Evolutionary conservation across 202 grass and related monocot species (phyloP), one percentile per base, ranked within the genome.

Genomic region (Panicum hallii): DNA sequence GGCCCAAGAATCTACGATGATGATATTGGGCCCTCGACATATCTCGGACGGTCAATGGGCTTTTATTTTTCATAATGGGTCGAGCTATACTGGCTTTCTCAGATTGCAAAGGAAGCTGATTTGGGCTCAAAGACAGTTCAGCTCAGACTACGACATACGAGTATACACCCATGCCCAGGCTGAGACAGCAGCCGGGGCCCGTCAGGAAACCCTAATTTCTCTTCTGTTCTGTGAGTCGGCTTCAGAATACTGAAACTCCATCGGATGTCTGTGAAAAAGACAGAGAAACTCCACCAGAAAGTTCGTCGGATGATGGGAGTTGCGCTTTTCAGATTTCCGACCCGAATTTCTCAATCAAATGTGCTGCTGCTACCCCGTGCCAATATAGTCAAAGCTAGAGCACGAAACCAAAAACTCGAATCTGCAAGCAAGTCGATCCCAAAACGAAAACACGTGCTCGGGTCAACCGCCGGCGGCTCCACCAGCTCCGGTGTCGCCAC

Each of bases 361-460:
- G 32, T 65, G 32, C 14, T 4, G 15, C 63, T 40, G 2, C 14
- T 65, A 2, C 32, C 30, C 16, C 0, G 0, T 20, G 61, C 61
- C 63, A 26, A 43, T 38, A 64, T 20, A 11, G 65, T 43, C 38
- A 67, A 67, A 65, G 5, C 13, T 40, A 66, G 3, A 20, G 36
- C 5, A 19, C 63, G 13, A 7, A 64, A 34, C 11, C 4, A 9
- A 4, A 67, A 4, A 5, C 8, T 8, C 1, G 7, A 63, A 28
- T 32, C 9, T 45, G 47, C 34, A 28, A 45, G 49, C 38, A 64
- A 41, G 3, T 63, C 65, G 60, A 63, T 11, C 46, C 50, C 20
- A 26, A 26, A 38, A 65, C 13, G 47, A 57, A 48, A 47, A 40
- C 80, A 79, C 67, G 80, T 84, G 73, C 36, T 83, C 34, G 6